A percentile compares a stretch with the other conserved stretches of the same genome.
phyloP scores from a whole-genome alignment of 2,329 filamentous ascomycete genomes.

The Ceratocystis papillata region DNA sequence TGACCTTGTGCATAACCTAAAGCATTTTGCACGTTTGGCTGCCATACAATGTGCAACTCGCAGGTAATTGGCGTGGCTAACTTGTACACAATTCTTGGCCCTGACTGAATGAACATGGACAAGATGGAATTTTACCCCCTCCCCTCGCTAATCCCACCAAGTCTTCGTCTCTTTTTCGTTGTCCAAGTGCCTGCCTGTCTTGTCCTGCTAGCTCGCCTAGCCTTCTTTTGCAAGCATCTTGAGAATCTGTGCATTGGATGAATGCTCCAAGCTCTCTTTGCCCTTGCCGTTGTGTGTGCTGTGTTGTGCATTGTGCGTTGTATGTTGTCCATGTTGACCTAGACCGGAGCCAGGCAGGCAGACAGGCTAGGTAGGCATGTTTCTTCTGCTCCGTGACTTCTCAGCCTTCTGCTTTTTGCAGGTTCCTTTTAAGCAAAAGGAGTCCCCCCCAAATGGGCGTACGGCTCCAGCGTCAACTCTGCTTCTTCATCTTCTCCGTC shows the following conservation, averaged over 20 bases:
- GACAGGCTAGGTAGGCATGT: neutral
- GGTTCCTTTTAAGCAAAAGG: constrained; percentile 1
- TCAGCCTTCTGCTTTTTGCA: constrained; percentile 8
- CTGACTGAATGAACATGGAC: neutral
- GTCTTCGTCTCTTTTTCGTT: neutral
- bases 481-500: no score
- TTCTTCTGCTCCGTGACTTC: neutral
- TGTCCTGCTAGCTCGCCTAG: neutral
- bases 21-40: no score
- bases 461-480: no score
- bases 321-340: no score
- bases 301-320: neutral
- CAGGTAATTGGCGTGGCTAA: neutral
- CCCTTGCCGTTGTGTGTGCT: neutral
- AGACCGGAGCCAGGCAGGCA: no score
- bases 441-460: neutral
- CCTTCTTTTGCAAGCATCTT: constrained; percentile 4
- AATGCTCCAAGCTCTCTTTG: neutral
- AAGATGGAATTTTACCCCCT: neutral
- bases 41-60: no score
- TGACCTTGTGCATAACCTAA: no score
- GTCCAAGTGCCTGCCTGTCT: constrained; percentile 5
- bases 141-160: neutral
- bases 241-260: neutral
- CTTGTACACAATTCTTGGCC: neutral